These are phyloP conservation scores for Apocynum venetum DNA, from an alignment of 257 asterid species.

Conservation along the genomic window DNA sequence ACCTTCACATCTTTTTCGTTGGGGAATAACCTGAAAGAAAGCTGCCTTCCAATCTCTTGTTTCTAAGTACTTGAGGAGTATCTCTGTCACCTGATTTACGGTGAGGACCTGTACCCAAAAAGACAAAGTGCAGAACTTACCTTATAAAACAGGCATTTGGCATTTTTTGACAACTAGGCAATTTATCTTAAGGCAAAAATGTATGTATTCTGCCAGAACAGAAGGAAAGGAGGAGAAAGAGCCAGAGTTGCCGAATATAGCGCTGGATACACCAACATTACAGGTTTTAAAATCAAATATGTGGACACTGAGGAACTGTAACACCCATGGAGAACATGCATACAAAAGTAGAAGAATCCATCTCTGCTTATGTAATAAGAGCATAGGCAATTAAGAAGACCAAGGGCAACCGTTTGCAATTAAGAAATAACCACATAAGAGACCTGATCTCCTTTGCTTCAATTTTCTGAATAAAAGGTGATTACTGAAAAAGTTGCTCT, in stretches of 20 bases:
- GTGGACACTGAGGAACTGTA: neutral
- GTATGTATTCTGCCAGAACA: neutral
- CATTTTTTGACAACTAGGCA: too few relatives aligned
- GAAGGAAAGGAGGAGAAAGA: neutral
- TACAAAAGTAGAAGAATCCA: neutral
- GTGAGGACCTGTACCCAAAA: constrained; percentile 66
- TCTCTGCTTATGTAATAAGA: neutral
- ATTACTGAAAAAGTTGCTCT: neutral
- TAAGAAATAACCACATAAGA: neutral
- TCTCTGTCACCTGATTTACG: constrained; percentile 90
- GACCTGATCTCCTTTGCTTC: constrained; percentile 1
- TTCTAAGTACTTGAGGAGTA: constrained; percentile 77
- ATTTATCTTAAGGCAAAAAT: neutral
- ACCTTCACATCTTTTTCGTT: constrained; percentile 65
- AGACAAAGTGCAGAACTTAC: neutral
- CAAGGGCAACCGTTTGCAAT: neutral
- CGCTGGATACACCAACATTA: neutral
- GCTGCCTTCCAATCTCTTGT: constrained; percentile 76
- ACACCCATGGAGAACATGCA: neutral
- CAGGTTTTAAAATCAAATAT: neutral
- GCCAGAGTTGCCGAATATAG: neutral
- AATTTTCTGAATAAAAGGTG: neutral
- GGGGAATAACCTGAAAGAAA: constrained; percentile 86
- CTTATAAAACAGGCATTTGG: neutral
- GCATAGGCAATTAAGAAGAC: neutral